Evolutionary conservation across 2,329 filamentous ascomycete species (phyloP).

Genomic region (Periconia sp.): DNA sequence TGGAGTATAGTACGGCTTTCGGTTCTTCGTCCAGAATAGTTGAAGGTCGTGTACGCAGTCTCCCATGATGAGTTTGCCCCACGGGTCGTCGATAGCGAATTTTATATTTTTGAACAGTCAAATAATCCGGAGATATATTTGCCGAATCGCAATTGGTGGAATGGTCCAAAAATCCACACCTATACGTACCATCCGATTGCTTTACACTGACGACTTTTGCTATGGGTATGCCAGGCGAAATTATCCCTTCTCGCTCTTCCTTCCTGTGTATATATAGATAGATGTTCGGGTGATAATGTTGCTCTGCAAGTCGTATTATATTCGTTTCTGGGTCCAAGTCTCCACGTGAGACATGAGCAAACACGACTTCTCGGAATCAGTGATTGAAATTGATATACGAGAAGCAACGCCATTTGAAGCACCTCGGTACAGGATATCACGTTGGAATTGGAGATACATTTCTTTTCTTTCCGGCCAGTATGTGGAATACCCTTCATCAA

Average conservation of each 20-base stretch:
- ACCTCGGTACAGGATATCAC: too few species aligned
- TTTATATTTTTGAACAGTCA: background rate
- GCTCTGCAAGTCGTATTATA: background rate
- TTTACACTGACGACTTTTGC: background rate
- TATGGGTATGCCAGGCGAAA: background rate
- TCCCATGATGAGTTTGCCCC: background rate
- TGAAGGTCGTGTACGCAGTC: background rate
- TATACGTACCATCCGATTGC: background rate
- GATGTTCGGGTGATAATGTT: background rate
- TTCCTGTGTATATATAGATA: background rate
- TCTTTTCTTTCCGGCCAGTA: too few species aligned
- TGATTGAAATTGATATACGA: too few species aligned
- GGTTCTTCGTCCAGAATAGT: background rate
- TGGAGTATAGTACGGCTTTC: too few species aligned
- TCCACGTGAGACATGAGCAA: background rate
- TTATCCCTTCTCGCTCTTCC: too few species aligned
- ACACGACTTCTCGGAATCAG: too few species aligned
- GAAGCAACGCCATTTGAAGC: too few species aligned
- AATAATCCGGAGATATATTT: background rate
- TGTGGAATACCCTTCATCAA: too few species aligned
- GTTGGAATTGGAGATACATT: too few species aligned
- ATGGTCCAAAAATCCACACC: background rate
- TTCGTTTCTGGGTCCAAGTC: background rate
- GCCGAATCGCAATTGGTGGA: background rate
- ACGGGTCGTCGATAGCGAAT: too few species aligned